Evolutionary conservation across 1,139 yeast species (phyloP).

Genomic region (Hanseniaspora uvarum): DNA sequence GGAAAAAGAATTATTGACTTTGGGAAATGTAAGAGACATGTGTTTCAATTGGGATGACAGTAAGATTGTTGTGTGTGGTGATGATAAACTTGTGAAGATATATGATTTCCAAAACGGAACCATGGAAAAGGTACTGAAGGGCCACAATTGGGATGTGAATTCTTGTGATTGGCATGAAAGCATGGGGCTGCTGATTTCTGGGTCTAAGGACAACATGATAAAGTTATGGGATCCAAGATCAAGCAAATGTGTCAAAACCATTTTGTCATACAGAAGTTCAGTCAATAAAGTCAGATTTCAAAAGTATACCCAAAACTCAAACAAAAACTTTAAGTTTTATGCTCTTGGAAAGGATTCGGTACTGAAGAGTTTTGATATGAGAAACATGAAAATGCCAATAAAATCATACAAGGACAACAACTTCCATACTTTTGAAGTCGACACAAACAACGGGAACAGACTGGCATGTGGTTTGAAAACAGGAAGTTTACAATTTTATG

Average conservation of each 20-base stretch:
- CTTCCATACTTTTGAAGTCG: conserved; percentile 15
- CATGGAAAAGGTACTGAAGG: conserved; percentile 70
- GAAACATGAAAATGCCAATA: not conserved
- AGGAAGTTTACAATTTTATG: conserved; percentile 10
- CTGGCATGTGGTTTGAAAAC: conserved; percentile 9
- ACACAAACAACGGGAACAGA: conserved; percentile 6
- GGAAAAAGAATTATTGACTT: conserved; percentile 13
- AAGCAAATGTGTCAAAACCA: conserved; percentile 60
- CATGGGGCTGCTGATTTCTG: conserved; percentile 71
- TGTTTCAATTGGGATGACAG: conserved; percentile 85
- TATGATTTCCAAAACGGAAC: conserved; percentile 90
- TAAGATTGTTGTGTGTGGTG: conserved; percentile 84
- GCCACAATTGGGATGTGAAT: conserved; percentile 98
- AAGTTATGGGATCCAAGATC: conserved; percentile 94
- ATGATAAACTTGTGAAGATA: conserved; percentile 76
- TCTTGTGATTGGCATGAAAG: conserved; percentile 95
- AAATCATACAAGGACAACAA: conserved; percentile 9
- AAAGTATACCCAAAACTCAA: conserved; percentile 22
- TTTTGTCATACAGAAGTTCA: conserved; percentile 90
- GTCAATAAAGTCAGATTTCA: conserved; percentile 78
- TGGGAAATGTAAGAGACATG: conserved; percentile 70
- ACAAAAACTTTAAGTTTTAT: conserved; percentile 32
- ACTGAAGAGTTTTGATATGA: conserved; percentile 11
- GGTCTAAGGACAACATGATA: conserved; percentile 87
- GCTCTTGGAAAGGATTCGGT: conserved; percentile 14